Evolutionary conservation across 106 monocot genomes (phyloP), one percentile per base, ranked within the genome.

Genomic region (Allium cepa): DNA sequence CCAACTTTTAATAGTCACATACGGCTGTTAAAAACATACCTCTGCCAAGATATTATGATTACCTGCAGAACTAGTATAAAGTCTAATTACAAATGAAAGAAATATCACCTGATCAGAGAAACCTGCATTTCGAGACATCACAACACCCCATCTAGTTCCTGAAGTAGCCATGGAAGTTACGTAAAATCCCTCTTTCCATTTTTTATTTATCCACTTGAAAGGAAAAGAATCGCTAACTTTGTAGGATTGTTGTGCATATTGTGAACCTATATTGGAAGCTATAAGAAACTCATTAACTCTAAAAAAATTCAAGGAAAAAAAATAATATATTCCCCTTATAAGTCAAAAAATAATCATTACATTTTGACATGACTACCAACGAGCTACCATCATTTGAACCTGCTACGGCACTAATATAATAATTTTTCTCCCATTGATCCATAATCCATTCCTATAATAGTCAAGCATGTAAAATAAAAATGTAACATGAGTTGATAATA

Each of bases 161-260:
- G 90, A 89, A 56, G 93, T 90, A 18, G 93, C 86, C 93, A 94
- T 90, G 28, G 93, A 49, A 51, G 89, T 94, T 58, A 90, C 93
- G 72, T 74, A 90, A 56, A 90, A 94, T 15, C 90, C 86, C 53
- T 90, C 90, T 62, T 74, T 84, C 93, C 93, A 90, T 66, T 94
- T 93, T 66, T 90, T 94, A 78, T 87, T 90, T 74, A 94, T 86
- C 90, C 93, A 94, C 76, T 94, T 94, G 80, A 82, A 94, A 45
- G 93, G 93, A 68, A 94, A 94, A 49, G 89, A 84, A 50, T 90
- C 93, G 50, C 90, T 90, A 50, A 94, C 86, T 80, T 94, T 90
- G 71, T 94, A 94, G 6, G 89, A 89, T 69, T 94, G 93, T 57
- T 94, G 93, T 60, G 79, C 69, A 70, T 89, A 94, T 46, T 71